Evolutionary conservation across 2,329 filamentous ascomycete species (phyloP).

Genomic region (Fusarium phyllophilum): DNA sequence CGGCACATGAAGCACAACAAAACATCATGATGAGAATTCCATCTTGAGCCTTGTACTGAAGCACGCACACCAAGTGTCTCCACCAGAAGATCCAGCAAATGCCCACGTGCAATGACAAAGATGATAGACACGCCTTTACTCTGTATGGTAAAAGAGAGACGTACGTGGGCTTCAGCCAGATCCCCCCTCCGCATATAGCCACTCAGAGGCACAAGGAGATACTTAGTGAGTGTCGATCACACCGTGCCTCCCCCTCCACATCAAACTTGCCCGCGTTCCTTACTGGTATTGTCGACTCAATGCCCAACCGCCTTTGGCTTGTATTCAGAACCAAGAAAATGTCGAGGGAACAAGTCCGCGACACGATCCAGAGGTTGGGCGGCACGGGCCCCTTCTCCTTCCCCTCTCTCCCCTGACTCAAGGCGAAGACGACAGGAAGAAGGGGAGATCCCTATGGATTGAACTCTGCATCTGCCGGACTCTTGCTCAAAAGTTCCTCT

Average conservation of each 20-base stretch:
- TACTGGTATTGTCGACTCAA: slow-evolving; percentile 6
- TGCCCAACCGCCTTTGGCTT: slow-evolving; percentile 9
- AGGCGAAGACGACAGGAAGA: slow-evolving; percentile 5
- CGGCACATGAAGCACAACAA: neutral
- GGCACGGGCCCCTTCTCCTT: slow-evolving; percentile 18
- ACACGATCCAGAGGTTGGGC: slow-evolving; percentile 2
- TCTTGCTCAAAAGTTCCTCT: slow-evolving; percentile 34
- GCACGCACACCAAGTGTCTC: neutral
- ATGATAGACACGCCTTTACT: slow-evolving; percentile 19
- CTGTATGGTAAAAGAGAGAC: slow-evolving; percentile 23
- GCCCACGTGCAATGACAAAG: slow-evolving; percentile 26
- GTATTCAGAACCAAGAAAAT: neutral
- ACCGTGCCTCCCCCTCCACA: slow-evolving; percentile 17
- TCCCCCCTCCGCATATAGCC: slow-evolving; percentile 8
- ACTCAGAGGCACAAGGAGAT: slow-evolving; percentile 24
- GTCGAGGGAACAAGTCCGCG: slow-evolving; percentile 15
- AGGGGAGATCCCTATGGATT: slow-evolving; percentile 19
- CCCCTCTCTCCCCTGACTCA: slow-evolving; percentile 26
- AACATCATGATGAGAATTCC: neutral
- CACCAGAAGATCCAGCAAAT: slow-evolving; percentile 21
- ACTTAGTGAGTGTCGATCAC: slow-evolving; percentile 37
- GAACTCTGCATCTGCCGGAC: slow-evolving; percentile 32
- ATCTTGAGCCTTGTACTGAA: slow-evolving; percentile 5
- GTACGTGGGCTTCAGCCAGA: slow-evolving; percentile 14
- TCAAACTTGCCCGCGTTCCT: slow-evolving; percentile 2